phyloP scores from a whole-genome alignment of 768 basidiomycete genomes.

The Serendipita sp. region DNA sequence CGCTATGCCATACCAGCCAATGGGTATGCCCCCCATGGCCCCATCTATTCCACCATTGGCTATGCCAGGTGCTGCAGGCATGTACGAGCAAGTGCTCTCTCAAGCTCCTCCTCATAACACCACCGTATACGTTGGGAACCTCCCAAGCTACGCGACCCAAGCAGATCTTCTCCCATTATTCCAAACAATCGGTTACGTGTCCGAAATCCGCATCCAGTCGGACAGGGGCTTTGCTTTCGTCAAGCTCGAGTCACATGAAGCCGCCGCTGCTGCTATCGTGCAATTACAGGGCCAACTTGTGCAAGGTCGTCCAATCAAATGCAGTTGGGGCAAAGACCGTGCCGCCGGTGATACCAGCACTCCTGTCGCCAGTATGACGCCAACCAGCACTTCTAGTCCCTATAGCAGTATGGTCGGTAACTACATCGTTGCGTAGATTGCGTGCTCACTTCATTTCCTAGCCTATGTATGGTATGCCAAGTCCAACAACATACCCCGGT shows the following conservation, averaged over 20 bases:
- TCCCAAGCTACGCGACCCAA: conserved; percentile 93
- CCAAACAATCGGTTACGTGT: conserved; percentile 96
- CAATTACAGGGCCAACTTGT: conserved; percentile 95
- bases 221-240: conserved; percentile 98
- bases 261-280: conserved; percentile 95
- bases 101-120: conserved; percentile 91
- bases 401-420: conserved; percentile 65
- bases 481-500: conserved; percentile 48
- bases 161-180: conserved; percentile 95
- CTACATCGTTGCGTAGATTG: background rate
- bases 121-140: conserved; percentile 96
- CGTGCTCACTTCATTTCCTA: conserved; percentile 18
- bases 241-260: conserved; percentile 96
- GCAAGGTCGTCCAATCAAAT: conserved; percentile 93
- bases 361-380: conserved; percentile 36
- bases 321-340: conserved; percentile 97
- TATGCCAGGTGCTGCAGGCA: conserved; percentile 60
- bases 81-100: conserved; percentile 82
- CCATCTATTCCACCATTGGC: conserved; percentile 68
- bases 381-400: conserved; percentile 35
- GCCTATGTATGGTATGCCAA: conserved; percentile 87
- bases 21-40: conserved; percentile 34
- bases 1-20: conserved; percentile 1
- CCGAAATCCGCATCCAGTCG: conserved; percentile 97
- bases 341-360: conserved; percentile 51